A percentile compares a stretch with the other conserved stretches of the same genome.
These are phyloP conservation scores for Pleodorina starrii DNA, from an alignment of 139 green algal genomes.

Conservation along the genomic window DNA sequence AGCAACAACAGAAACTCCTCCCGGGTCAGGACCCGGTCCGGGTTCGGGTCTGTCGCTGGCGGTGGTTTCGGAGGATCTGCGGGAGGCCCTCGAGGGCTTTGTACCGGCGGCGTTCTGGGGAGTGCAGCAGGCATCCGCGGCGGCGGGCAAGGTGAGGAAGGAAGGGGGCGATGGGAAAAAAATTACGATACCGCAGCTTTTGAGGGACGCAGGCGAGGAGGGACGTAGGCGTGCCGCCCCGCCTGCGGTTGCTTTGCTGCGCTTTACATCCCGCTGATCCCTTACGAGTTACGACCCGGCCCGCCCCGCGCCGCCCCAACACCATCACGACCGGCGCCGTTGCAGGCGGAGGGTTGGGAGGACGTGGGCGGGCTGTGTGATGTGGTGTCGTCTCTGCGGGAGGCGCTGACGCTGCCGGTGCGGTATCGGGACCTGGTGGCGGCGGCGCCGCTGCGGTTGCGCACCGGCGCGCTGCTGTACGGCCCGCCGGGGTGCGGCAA, in stretches of 20 bases:
- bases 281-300: background rate
- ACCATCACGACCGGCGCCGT: too few relatives aligned
- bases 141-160: background rate
- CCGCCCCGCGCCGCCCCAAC: background rate
- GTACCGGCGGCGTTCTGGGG: conserved; percentile 81
- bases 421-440: conserved; percentile 69
- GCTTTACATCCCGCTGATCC: background rate
- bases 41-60: conserved; percentile 13
- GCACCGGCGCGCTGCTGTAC: conserved; percentile 96
- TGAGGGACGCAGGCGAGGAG: background rate
- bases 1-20: too few relatives aligned
- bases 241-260: background rate
- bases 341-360: conserved; percentile 76
- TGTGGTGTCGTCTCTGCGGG: conserved; percentile 81
- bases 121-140: conserved; percentile 9
- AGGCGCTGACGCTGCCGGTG: conserved; percentile 88
- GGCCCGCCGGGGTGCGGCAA: conserved; percentile 97
- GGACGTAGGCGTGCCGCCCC: background rate
- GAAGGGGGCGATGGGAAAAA: background rate
- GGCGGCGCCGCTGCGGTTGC: conserved; percentile 87
- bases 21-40: background rate
- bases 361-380: conserved; percentile 91
- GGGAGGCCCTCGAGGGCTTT: conserved; percentile 71
- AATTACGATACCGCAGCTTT: background rate
- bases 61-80: conserved; percentile 64